Conservation (phyloP, 371 early-diverging fungal genomes). For the Syncephalastrum sp. region DNA sequence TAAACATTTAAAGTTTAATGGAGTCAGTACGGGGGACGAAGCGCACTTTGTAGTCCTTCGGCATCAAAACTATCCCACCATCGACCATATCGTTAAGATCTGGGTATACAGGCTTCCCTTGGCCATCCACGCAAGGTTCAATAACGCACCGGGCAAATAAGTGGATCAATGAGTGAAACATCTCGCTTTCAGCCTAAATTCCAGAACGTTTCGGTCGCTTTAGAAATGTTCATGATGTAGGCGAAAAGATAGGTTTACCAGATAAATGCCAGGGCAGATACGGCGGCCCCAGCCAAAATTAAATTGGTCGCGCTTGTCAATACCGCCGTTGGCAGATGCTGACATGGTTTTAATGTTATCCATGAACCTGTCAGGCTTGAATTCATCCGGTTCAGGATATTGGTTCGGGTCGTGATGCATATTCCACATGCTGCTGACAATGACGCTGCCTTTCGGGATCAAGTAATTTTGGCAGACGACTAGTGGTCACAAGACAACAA, state of each 20-base stretch:
- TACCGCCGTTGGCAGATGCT: conserved; percentile 13
- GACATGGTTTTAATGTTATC: conserved; percentile 15
- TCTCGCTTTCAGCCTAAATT: conserved; percentile 12
- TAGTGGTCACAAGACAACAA: not conserved
- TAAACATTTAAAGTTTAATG: not conserved
- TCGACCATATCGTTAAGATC: not conserved
- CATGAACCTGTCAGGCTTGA: conserved; percentile 26
- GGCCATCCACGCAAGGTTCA: conserved; percentile 3
- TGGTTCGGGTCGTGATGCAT: conserved; percentile 17
- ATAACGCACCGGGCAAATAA: conserved; percentile 8
- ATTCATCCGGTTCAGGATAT: conserved; percentile 15
- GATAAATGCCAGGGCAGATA: conserved; percentile 10
- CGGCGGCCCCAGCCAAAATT: conserved; percentile 14
- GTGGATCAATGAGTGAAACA: conserved; percentile 6
- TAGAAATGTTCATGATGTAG: too few species aligned
- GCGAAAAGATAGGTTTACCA: conserved; percentile 12
- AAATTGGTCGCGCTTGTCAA: conserved; percentile 12
- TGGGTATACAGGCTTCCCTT: conserved; percentile 13
- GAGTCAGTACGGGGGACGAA: conserved; percentile 8
- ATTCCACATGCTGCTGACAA: conserved; percentile 22
- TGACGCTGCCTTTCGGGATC: conserved; percentile 33
- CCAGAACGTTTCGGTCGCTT: not conserved
- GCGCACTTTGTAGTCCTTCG: conserved; percentile 7
- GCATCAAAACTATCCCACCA: conserved; percentile 9
- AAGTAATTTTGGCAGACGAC: conserved; percentile 22